Evolutionary conservation across 495 filamentous ascomycete genomes (phyloP).

Genomic region (Trichoderma asperelloides): DNA sequence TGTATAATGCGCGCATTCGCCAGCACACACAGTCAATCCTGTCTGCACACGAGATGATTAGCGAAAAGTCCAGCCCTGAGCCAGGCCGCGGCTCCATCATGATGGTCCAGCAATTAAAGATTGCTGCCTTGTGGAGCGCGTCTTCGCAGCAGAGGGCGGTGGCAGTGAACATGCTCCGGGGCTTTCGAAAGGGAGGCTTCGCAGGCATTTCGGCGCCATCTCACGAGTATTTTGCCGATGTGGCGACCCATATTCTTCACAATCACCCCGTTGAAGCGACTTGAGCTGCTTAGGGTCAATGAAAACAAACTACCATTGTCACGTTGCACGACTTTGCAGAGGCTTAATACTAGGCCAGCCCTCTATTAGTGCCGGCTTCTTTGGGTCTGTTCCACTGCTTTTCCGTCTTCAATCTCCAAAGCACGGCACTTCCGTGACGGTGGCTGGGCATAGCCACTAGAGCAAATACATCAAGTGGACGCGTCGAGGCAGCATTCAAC

Average conservation of each 20-base stretch:
- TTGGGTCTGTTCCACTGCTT: no score
- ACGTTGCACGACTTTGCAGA: not conserved
- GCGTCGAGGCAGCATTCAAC: no score
- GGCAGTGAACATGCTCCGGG: not conserved
- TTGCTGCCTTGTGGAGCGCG: not conserved
- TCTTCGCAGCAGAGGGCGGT: not conserved
- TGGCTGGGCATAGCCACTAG: no score
- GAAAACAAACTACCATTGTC: not conserved
- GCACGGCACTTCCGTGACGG: no score
- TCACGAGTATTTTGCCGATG: not conserved
- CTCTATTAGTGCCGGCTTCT: no score
- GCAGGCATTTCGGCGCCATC: constrained; percentile 4
- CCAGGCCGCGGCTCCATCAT: constrained; percentile 3
- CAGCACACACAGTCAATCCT: constrained; percentile 1
- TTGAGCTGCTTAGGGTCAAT: not conserved
- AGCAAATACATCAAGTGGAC: no score
- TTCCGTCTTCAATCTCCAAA: no score
- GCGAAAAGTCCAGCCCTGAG: not conserved
- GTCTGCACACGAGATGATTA: not conserved
- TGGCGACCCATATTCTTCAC: not conserved
- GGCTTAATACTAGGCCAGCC: no score
- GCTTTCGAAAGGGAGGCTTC: not conserved
- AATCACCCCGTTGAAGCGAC: not conserved
- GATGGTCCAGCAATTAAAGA: constrained; percentile 5
- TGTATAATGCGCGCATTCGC: not conserved